phyloP scores from a whole-genome alignment of 495 filamentous ascomycete species.

The Coniosporium apollinis region DNA sequence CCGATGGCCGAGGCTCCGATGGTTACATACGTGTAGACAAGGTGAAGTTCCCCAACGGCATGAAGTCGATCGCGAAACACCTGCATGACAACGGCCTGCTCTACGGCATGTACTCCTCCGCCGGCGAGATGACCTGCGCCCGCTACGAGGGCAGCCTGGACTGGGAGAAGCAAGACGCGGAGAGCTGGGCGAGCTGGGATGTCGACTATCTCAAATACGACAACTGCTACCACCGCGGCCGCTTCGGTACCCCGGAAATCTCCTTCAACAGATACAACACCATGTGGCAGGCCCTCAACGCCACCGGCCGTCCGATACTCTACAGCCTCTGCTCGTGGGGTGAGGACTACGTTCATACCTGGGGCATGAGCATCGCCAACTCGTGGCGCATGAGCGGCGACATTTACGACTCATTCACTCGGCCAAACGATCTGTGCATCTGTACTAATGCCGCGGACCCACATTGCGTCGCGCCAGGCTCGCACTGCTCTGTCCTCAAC shows the following conservation, averaged over 20 bases:
- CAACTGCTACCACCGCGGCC: slow-evolving; percentile 28
- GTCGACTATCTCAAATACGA: slow-evolving; percentile 35
- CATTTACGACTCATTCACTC: slow-evolving; percentile 17
- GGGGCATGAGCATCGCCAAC: slow-evolving; percentile 15
- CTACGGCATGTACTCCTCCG: slow-evolving; percentile 22
- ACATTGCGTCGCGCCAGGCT: not conserved
- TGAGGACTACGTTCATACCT: slow-evolving; percentile 14
- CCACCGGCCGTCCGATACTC: slow-evolving; percentile 21
- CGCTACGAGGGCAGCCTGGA: slow-evolving; percentile 22
- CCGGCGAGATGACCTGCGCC: slow-evolving; percentile 16
- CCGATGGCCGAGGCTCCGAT: not conserved
- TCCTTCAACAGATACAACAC: slow-evolving; percentile 8
- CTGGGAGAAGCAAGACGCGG: slow-evolving; percentile 30
- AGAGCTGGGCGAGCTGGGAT: slow-evolving; percentile 28
- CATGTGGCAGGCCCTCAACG: slow-evolving; percentile 22
- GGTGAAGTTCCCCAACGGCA: slow-evolving; percentile 19
- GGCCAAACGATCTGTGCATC: not conserved
- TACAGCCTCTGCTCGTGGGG: slow-evolving; percentile 25
- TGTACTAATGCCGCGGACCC: slow-evolving; percentile 9
- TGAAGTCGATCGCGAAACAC: slow-evolving; percentile 17
- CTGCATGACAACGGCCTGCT: slow-evolving; percentile 19
- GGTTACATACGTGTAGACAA: not conserved
- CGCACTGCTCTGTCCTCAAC: slow-evolving; percentile 16
- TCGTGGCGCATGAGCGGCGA: slow-evolving; percentile 23
- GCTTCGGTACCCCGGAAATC: slow-evolving; percentile 1